These are phyloP conservation scores for Tulasnella sp. DNA, from an alignment of 768 basidiomycete genomes.

Conservation along the genomic window DNA sequence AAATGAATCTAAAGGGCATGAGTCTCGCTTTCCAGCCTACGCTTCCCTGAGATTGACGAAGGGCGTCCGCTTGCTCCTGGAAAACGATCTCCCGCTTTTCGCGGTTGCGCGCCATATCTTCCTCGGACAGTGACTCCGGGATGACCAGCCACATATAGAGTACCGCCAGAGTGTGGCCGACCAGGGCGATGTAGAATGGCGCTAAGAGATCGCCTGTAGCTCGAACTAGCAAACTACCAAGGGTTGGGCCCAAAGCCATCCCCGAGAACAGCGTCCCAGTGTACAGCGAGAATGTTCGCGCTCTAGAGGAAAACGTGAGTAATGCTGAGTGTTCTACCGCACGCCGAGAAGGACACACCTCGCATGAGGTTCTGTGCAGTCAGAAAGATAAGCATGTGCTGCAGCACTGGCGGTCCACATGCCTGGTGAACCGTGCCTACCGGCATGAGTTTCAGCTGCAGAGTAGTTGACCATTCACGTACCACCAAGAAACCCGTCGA, in stretches of 20 bases:
- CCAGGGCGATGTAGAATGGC: slow-evolving; percentile 61
- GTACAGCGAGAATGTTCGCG: slow-evolving; percentile 54
- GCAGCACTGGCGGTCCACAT: slow-evolving; percentile 44
- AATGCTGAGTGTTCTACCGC: not conserved
- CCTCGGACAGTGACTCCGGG: slow-evolving; percentile 66
- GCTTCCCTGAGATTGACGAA: slow-evolving; percentile 14
- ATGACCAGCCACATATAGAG: slow-evolving; percentile 49
- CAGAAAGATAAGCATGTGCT: slow-evolving; percentile 59
- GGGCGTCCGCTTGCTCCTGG: slow-evolving; percentile 5
- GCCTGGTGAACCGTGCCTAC: slow-evolving; percentile 38
- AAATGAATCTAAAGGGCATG: slow-evolving; percentile 40
- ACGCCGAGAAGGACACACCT: slow-evolving; percentile 38
- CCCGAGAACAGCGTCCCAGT: slow-evolving; percentile 65
- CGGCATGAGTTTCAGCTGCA: slow-evolving; percentile 25
- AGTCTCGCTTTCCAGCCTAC: slow-evolving; percentile 23
- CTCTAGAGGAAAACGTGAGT: slow-evolving; percentile 35
- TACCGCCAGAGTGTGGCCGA: slow-evolving; percentile 44
- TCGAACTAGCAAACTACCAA: slow-evolving; percentile 60
- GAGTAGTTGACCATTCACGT: slow-evolving; percentile 26
- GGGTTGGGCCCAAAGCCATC: slow-evolving; percentile 65
- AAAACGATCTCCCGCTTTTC: slow-evolving; percentile 27
- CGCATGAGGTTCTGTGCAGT: slow-evolving; percentile 48
- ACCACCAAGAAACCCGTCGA: slow-evolving; percentile 72
- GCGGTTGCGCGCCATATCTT: slow-evolving; percentile 37
- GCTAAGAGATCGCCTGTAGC: slow-evolving; percentile 47